Conservation (phyloP, 768 basidiomycete species). For the Termitomyces sp. region DNA sequence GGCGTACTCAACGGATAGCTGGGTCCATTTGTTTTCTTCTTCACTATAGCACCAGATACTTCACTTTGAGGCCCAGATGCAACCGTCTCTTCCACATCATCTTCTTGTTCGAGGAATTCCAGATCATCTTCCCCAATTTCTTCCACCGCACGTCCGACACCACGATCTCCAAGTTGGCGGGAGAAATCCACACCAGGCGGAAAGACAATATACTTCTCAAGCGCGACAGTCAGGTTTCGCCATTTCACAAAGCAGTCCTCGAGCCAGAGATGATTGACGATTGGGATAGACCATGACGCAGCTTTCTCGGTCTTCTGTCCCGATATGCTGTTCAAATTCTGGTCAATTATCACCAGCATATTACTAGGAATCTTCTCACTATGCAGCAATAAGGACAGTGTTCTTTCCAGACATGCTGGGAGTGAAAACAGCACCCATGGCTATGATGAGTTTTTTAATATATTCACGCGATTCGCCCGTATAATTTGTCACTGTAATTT, state of each 20-base stretch:
- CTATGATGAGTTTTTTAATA: conserved; percentile 72
- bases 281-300: conserved; percentile 72
- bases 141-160: conserved; percentile 26
- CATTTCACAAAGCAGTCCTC: conserved; percentile 87
- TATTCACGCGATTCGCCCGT: conserved; percentile 85
- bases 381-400: conserved; percentile 79
- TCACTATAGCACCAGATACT: background rate
- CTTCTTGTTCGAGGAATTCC: conserved; percentile 18
- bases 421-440: conserved; percentile 77
- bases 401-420: conserved; percentile 75
- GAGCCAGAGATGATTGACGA: conserved; percentile 89
- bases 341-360: background rate
- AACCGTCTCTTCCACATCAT: conserved; percentile 13
- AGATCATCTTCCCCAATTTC: conserved; percentile 20
- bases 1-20: conserved; percentile 21
- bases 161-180: conserved; percentile 34
- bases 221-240: conserved; percentile 59
- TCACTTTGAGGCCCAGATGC: conserved; percentile 11
- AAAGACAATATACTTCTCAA: conserved; percentile 65
- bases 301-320: conserved; percentile 71
- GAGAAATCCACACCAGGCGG: conserved; percentile 65
- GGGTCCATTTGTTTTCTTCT: conserved; percentile 6
- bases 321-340: conserved; percentile 23
- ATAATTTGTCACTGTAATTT: conserved; percentile 85
- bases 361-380: conserved; percentile 41